Base-by-base conservation (phyloP, 2,329 filamentous ascomycete genomes). In the Nemania sp. region DNA sequence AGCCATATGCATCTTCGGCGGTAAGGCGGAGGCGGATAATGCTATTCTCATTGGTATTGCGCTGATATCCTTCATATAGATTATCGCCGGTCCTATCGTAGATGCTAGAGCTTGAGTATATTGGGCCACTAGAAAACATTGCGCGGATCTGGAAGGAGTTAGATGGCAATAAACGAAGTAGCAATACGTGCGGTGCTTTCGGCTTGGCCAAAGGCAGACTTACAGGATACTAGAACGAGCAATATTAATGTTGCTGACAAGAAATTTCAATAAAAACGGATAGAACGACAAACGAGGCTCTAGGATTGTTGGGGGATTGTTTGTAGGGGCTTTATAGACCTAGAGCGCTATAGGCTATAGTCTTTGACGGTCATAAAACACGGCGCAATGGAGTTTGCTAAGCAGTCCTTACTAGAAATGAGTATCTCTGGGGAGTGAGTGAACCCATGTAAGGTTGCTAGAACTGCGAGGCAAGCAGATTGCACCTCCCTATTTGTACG, bases 401-500 rank as follows among this genome's bases (percentile, higher is more conserved):
- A n/a, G 7, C 18, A 45, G 41, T n/a, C n/a, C 41, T n/a, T 45
- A 8, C 41, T n/a, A 5, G 41, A 18, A 45, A 45, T 45, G 18
- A n/a, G 5, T 45, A 5, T 5, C 18, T 20, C 20, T 45, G 18
- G 18, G 8, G 11, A 29, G 38, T 15, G 43, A 15, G 26, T 38
- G 43, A 41, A 6, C 35, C 20, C 13, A 22, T 18, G 5, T 58
- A 7, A 15, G 20, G 3, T 64, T 62, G 49, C 24, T 45, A n/a
- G 32, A 52, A n/a, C 10, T 35, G 11, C 6, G 15, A n/a, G 58
- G 6, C 27, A 47, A 59, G 4, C 27, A 35, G 54, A 53, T 64
- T 59, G 35, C 47, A 41, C 22, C 15, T 64, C 52, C 43, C 18
- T 11, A n/a, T 32, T 43, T 22, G 35, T 24, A 43, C 29, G 13